A percentile compares a stretch with the other conserved stretches of the same genome.
These are phyloP conservation scores for Calcarisporium arbuscula DNA, from an alignment of 2,329 filamentous ascomycete genomes.

Conservation along the genomic window DNA sequence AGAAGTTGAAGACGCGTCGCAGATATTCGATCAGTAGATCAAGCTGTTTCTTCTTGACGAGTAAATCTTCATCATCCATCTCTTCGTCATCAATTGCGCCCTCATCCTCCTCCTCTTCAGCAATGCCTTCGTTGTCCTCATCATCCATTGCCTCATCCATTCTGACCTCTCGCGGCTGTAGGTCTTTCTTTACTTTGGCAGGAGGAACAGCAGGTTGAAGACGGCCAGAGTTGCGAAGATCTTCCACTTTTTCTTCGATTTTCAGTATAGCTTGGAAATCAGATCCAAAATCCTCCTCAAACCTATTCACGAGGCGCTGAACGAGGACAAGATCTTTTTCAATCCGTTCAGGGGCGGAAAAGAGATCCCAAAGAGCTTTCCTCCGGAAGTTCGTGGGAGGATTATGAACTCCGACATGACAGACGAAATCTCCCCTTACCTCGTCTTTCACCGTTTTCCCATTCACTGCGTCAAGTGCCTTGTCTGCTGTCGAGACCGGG, in stretches of 20 bases:
- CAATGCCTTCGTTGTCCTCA: conserved; percentile 58
- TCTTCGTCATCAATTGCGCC: conserved; percentile 78
- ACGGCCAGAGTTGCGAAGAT: conserved; percentile 67
- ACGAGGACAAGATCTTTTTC: conserved; percentile 84
- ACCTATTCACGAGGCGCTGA: conserved; percentile 72
- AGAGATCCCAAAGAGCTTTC: conserved; percentile 95
- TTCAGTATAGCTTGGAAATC: conserved; percentile 71
- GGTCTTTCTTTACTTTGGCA: conserved; percentile 49
- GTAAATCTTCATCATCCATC: conserved; percentile 79
- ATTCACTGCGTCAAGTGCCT: conserved; percentile 89
- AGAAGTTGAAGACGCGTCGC: conserved; percentile 95
- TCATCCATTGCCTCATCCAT: conserved; percentile 59
- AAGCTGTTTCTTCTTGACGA: conserved; percentile 93
- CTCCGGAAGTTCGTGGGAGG: conserved; percentile 80
- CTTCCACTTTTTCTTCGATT: conserved; percentile 82
- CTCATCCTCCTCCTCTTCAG: conserved; percentile 77
- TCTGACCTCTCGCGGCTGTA: conserved; percentile 53
- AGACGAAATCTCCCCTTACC: conserved; percentile 89
- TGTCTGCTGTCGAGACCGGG: conserved; percentile 63
- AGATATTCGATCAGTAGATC: conserved; percentile 95
- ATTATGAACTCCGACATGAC: conserved; percentile 93
- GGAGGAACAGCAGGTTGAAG: conserved; percentile 60
- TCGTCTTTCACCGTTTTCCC: conserved; percentile 96
- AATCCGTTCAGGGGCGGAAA: conserved; percentile 88
- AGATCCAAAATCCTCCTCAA: conserved; percentile 76